Conservation (phyloP, 306 rosid species). For the Sophora flavescens region DNA sequence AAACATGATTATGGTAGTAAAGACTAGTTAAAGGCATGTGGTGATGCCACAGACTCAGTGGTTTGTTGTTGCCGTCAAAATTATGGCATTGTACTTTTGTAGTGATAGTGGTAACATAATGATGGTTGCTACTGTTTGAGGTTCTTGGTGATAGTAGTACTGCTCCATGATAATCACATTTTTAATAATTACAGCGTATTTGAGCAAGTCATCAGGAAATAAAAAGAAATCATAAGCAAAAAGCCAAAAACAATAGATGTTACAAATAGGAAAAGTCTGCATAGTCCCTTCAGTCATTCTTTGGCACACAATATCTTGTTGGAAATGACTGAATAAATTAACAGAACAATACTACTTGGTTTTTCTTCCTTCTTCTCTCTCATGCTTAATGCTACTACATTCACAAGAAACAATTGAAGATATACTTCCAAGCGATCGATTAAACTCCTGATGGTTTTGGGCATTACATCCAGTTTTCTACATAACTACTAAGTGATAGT, state of each 20-base stretch:
- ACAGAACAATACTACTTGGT: not conserved
- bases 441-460: not conserved
- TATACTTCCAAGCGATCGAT: not conserved
- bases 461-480: slow-evolving; percentile 24
- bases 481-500: slow-evolving; percentile 7
- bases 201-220: not conserved
- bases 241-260: not conserved
- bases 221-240: not conserved
- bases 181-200: not conserved
- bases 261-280: slow-evolving; percentile 6
- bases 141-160: not conserved
- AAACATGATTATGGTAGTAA: not conserved
- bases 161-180: not conserved
- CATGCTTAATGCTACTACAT: not conserved
- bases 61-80: not conserved
- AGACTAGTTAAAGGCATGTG: not conserved
- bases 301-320: not conserved
- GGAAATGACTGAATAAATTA: not conserved
- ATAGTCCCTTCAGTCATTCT: not conserved
- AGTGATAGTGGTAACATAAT: not conserved
- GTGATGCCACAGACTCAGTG: not conserved
- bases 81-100: not conserved
- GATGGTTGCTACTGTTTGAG: not conserved
- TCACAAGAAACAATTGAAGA: not conserved
- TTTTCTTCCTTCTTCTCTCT: not conserved